Base-by-base conservation (phyloP, 768 basidiomycete species). In the Lepiota venenata region DNA sequence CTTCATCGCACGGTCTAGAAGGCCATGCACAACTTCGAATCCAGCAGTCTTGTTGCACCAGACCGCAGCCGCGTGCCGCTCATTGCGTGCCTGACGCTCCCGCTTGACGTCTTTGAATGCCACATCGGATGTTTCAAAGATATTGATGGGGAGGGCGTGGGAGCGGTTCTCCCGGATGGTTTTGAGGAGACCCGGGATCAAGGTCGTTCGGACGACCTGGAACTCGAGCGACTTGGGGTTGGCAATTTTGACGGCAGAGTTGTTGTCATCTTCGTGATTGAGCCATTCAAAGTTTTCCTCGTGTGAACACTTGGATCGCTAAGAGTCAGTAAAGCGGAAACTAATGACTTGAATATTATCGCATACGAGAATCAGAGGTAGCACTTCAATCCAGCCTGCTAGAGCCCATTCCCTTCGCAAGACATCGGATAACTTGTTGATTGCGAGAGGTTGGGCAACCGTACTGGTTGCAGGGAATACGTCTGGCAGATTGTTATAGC, bases 151-250 rank as follows among this genome's bases (percentile, higher is more conserved):
- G 12, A 99, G 78, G 0, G 96, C 68, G 60, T 97, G 93, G 58
- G 91, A 91, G 48, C 91, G 85, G 74, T 99, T 99, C 74, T 99
- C 97, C 61, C 97, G 88, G 42, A 97, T 77, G 15, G 95, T 97
- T 74, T 99, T 99, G 62, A 99, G 84, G 42, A 99, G 83, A 47
- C 97, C 97, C 12, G 96, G 95, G 6, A 99, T 75, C 50, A 99
- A 85, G 22, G 95, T 93, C 1, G 97, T 98, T 58, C 97, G 90
- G 41, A 98, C 93, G 55, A 98, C 89, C 72, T 99, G 97, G 73
- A 97, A 98, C 69, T 98, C 97, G 60, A 93, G 81, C 20, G 97
- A 93, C 74, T 97, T 98, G 0, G 97, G 97, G 71, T 99, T 99
- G 55, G 90, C 93, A 57, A 98, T 92, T 62, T 88, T 89, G 58